These are phyloP conservation scores for Lepidium didymum DNA, from an alignment of 345 rosid species.

Conservation along the genomic window DNA sequence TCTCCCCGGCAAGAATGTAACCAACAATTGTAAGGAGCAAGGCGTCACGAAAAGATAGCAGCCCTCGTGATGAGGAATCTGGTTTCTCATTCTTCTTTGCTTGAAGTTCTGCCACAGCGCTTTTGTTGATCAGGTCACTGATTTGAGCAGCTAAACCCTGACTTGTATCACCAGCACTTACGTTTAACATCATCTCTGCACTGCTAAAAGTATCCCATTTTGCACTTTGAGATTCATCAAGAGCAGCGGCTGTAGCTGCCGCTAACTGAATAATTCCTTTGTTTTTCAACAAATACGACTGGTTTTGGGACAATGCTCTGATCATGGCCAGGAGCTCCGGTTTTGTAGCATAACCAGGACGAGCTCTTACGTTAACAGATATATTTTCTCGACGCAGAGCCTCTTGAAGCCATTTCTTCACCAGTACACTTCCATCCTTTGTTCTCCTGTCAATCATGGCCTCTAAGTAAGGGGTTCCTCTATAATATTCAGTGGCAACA, in stretches of 20 bases:
- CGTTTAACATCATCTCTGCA: constrained; percentile 79
- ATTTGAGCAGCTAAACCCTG: constrained; percentile 95
- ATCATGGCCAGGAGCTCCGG: constrained; percentile 65
- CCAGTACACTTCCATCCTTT: constrained; percentile 76
- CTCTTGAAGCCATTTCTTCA: constrained; percentile 95
- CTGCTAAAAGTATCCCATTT: constrained; percentile 87
- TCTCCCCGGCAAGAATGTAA: constrained; percentile 88
- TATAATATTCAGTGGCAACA: constrained; percentile 58
- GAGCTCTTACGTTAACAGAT: constrained; percentile 46
- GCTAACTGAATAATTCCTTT: constrained; percentile 87
- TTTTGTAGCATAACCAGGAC: constrained; percentile 61
- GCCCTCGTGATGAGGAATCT: constrained; percentile 40
- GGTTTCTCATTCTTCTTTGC: constrained; percentile 36
- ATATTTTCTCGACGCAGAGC: constrained; percentile 61
- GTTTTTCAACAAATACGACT: constrained; percentile 54
- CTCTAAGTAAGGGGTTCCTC: constrained; percentile 81
- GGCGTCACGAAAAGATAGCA: constrained; percentile 68
- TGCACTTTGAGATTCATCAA: constrained; percentile 58
- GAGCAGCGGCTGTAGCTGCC: constrained; percentile 54
- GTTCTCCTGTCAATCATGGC: constrained; percentile 79
- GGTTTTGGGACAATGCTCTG: constrained; percentile 54
- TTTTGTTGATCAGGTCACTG: constrained; percentile 75
- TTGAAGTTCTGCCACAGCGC: constrained; percentile 43
- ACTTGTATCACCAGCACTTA: constrained; percentile 86
- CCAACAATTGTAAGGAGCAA: constrained; percentile 69